phyloP scores from a whole-genome alignment of 257 asterid species.

The Ehretia macrophylla region DNA sequence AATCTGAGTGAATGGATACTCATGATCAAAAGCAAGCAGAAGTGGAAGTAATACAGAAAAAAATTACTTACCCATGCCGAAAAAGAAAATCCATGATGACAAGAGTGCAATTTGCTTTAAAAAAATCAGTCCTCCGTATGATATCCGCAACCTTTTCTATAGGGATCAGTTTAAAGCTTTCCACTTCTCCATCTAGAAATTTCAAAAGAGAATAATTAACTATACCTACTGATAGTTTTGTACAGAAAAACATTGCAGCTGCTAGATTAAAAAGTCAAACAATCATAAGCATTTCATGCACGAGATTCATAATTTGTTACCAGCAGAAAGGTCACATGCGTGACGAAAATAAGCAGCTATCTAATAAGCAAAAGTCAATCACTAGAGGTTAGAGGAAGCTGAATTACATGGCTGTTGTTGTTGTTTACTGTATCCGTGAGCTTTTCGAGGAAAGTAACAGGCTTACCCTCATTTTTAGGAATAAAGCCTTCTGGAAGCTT shows the following conservation, averaged over 20 bases:
- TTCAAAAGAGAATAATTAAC: slow-evolving; percentile 6
- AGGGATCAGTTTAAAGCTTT: slow-evolving; percentile 69
- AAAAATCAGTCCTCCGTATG: slow-evolving; percentile 44
- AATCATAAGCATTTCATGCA: too few species aligned
- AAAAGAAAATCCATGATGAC: slow-evolving; percentile 86
- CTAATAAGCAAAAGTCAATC: too few species aligned
- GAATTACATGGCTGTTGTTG: background rate
- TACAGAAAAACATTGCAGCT: background rate
- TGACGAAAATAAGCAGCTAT: too few species aligned
- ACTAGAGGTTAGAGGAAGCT: slow-evolving; percentile 1
- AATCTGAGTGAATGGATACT: background rate
- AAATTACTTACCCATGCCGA: slow-evolving; percentile 76
- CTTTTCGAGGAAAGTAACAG: background rate
- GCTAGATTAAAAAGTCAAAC: background rate
- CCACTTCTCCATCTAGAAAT: slow-evolving; percentile 88
- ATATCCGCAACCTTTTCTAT: slow-evolving; percentile 61
- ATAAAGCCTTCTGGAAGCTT: slow-evolving; percentile 72
- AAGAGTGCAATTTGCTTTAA: slow-evolving; percentile 78
- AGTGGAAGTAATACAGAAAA: too few species aligned
- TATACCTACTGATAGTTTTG: background rate
- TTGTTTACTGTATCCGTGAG: background rate
- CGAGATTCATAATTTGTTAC: too few species aligned
- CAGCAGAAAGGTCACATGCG: too few species aligned
- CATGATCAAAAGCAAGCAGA: background rate
- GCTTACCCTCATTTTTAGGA: slow-evolving; percentile 72